A percentile compares a stretch with the other conserved stretches of the same genome.
Evolutionary conservation across 176 grass and related monocot species (phyloP).

Genomic region (sorghum (Sorghum bicolor)): DNA sequence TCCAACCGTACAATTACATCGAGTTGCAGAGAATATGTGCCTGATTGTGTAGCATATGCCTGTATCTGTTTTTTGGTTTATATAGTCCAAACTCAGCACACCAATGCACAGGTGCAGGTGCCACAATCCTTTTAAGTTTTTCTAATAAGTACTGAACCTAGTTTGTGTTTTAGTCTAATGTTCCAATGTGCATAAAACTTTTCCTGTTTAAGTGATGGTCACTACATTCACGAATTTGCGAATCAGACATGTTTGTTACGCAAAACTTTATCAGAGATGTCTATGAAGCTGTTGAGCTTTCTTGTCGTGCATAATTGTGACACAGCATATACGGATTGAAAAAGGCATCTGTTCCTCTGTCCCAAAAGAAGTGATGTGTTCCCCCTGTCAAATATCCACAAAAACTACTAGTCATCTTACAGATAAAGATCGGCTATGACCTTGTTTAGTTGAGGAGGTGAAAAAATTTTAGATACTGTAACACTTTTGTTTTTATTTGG

Average conservation of each 20-base stretch:
- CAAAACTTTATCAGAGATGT: not conserved
- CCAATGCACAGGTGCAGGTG: not conserved
- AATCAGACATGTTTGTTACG: not conserved
- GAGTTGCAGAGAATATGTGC: not conserved
- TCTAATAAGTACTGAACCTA: conserved; percentile 29
- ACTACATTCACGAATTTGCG: not conserved
- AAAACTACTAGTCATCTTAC: not conserved
- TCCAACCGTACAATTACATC: conserved; percentile 13
- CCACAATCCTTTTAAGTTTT: not conserved
- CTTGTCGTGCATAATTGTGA: not conserved
- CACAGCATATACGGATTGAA: not conserved
- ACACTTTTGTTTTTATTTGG: too few species aligned
- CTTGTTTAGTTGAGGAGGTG: too few species aligned
- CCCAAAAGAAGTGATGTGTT: not conserved
- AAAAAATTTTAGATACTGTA: too few species aligned
- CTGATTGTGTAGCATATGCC: not conserved
- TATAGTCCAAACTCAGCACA: not conserved
- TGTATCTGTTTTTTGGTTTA: not conserved
- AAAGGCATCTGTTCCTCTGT: not conserved
- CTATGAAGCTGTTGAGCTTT: not conserved
- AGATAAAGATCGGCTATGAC: not conserved
- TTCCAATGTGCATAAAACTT: conserved; percentile 20
- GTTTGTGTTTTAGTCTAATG: conserved; percentile 12
- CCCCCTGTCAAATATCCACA: not conserved
- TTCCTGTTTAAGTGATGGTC: not conserved